phyloP scores from a whole-genome alignment of 257 asterid species.

The Mitragyna speciosa region DNA sequence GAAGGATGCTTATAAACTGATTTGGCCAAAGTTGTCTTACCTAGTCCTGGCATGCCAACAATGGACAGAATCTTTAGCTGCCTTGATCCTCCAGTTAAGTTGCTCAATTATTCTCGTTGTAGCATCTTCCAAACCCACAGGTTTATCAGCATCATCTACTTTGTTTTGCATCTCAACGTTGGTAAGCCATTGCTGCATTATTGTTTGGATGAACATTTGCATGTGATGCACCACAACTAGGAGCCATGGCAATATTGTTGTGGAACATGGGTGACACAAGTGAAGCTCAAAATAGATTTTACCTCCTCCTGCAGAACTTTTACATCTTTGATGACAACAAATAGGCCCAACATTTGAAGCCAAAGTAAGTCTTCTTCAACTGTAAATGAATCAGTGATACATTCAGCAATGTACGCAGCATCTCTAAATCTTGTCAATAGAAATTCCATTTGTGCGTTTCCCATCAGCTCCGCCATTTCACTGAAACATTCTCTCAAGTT shows the following conservation, averaged over 20 bases:
- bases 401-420: slow-evolving; percentile 4
- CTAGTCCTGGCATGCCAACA: background rate
- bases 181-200: background rate
- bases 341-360: slow-evolving; percentile 12
- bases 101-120: background rate
- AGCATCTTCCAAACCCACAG: background rate
- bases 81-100: background rate
- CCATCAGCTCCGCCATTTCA: background rate
- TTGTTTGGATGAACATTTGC: background rate
- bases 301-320: slow-evolving; percentile 6
- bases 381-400: too few species aligned
- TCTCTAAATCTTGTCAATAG: background rate
- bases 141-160: background rate
- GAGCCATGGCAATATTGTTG: background rate
- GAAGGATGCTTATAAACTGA: background rate
- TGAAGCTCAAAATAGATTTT: background rate
- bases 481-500: background rate
- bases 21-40: background rate
- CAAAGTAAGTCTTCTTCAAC: slow-evolving; percentile 23
- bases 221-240: background rate
- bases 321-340: slow-evolving; percentile 4
- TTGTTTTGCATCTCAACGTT: background rate
- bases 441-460: background rate
- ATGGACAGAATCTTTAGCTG: background rate
- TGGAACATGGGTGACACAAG: background rate